Conservation (phyloP, 2,329 filamentous ascomycete genomes). For the Xylogone sp. region DNA sequence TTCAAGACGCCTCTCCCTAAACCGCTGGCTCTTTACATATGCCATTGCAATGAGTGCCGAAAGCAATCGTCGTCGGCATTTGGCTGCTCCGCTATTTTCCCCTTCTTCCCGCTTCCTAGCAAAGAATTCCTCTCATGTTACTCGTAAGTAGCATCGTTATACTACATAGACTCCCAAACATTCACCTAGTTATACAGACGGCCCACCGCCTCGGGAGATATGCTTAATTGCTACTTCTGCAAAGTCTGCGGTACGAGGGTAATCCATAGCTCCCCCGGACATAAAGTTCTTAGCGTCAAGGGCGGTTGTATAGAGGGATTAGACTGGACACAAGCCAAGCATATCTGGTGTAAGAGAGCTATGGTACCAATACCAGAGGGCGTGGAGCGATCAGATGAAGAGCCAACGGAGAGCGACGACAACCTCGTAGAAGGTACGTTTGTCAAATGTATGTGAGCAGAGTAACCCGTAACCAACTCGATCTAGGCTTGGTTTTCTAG, state of each 20-base stretch:
- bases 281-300: conserved; percentile 61
- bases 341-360: conserved; percentile 66
- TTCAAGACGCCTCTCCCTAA: conserved; percentile 59
- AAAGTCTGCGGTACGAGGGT: conserved; percentile 62
- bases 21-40: conserved; percentile 65
- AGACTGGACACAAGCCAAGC: conserved; percentile 56
- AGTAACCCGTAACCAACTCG: no score
- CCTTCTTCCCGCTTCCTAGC: conserved; percentile 54
- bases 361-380: conserved; percentile 67
- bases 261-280: conserved; percentile 56
- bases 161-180: no score
- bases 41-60: conserved; percentile 65
- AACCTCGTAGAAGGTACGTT: conserved; percentile 32
- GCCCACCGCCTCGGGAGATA: conserved; percentile 51
- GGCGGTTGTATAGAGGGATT: conserved; percentile 63
- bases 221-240: conserved; percentile 64
- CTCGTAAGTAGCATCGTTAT: conserved; percentile 42
- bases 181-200: conserved; percentile 37
- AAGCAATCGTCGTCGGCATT: conserved; percentile 64
- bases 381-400: conserved; percentile 52
- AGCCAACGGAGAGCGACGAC: conserved; percentile 34
- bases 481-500: no score
- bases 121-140: conserved; percentile 49
- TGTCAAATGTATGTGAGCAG: no score
- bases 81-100: conserved; percentile 67